Evolutionary conservation across 1,284 basidiomycete species (phyloP).

Genomic region (Lentinus polychrous): DNA sequence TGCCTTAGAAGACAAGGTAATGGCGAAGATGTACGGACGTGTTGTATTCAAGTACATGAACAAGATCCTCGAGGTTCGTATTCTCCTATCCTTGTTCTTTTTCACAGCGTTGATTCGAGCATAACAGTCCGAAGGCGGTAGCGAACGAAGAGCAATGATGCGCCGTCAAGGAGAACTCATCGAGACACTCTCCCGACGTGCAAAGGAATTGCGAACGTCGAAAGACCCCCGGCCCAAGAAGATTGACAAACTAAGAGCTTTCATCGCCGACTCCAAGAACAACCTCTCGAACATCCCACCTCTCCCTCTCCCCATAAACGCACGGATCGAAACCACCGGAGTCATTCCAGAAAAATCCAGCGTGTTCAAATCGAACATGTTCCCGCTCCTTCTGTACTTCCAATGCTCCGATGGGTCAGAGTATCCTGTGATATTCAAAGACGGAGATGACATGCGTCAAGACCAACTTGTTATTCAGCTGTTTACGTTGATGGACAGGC

Average conservation of each 20-base stretch:
- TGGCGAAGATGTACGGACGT: conserved; percentile 88
- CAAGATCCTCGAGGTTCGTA: conserved; percentile 73
- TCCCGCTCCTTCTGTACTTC: conserved; percentile 88
- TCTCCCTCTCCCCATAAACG: conserved; percentile 86
- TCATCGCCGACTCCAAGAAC: conserved; percentile 82
- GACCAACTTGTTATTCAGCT: conserved; percentile 97
- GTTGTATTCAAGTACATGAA: conserved; percentile 87
- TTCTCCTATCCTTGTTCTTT: conserved; percentile 4
- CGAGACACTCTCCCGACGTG: conserved; percentile 75
- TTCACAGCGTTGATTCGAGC: conserved; percentile 10
- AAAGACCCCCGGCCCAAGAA: conserved; percentile 96
- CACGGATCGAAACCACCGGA: conserved; percentile 74
- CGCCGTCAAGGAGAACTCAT: conserved; percentile 84
- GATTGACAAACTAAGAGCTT: conserved; percentile 87
- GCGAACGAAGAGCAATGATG: conserved; percentile 75
- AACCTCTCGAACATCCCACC: conserved; percentile 70
- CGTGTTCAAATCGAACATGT: conserved; percentile 97
- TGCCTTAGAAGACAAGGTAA: conserved; percentile 68
- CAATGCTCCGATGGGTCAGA: conserved; percentile 71
- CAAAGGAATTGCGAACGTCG: conserved; percentile 80
- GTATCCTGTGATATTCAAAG: conserved; percentile 97
- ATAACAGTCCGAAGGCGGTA: conserved; percentile 60
- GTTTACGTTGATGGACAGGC: conserved; percentile 94
- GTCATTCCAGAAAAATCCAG: conserved; percentile 89
- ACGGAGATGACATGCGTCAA: conserved; percentile 97